A percentile compares a stretch with the other conserved stretches of the same genome.
Evolutionary conservation across 1,284 basidiomycete genomes (phyloP).

Genomic region (Pseudozyma sp.): DNA sequence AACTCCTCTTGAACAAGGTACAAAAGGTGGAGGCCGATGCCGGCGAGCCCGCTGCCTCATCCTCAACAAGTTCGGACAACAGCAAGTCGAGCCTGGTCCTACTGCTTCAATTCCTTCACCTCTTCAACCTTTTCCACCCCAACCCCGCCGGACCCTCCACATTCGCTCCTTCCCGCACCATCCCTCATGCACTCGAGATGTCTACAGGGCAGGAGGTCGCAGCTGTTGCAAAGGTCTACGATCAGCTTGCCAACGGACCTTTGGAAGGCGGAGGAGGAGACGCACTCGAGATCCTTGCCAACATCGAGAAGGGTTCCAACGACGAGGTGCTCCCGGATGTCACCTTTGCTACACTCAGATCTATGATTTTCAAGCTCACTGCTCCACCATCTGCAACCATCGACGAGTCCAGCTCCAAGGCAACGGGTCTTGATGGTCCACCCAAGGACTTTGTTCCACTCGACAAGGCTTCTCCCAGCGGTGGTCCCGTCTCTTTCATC

Average conservation of each 20-base stretch:
- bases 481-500: conserved; percentile 43
- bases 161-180: conserved; percentile 28
- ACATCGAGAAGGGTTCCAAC: conserved; percentile 30
- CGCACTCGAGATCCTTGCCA: conserved; percentile 37
- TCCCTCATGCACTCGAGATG: conserved; percentile 42
- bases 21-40: conserved; percentile 19
- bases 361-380: conserved; percentile 46
- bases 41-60: neutral
- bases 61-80: conserved; percentile 2
- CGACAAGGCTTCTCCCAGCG: conserved; percentile 7
- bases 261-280: conserved; percentile 45
- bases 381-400: conserved; percentile 32
- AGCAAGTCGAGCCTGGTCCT: conserved; percentile 35
- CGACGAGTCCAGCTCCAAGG: conserved; percentile 1
- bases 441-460: conserved; percentile 23
- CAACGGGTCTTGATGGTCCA: conserved; percentile 22
- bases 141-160: conserved; percentile 26
- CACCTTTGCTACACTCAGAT: conserved; percentile 30
- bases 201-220: conserved; percentile 48
- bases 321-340: conserved; percentile 43
- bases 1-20: conserved; percentile 28
- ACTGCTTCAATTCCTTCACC: conserved; percentile 54
- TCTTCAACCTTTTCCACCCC: conserved; percentile 49
- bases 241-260: conserved; percentile 48
- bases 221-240: conserved; percentile 39